These are phyloP conservation scores for Beauveria scarabaeidicola DNA, from an alignment of 2,329 filamentous ascomycete genomes.

Conservation along the genomic window DNA sequence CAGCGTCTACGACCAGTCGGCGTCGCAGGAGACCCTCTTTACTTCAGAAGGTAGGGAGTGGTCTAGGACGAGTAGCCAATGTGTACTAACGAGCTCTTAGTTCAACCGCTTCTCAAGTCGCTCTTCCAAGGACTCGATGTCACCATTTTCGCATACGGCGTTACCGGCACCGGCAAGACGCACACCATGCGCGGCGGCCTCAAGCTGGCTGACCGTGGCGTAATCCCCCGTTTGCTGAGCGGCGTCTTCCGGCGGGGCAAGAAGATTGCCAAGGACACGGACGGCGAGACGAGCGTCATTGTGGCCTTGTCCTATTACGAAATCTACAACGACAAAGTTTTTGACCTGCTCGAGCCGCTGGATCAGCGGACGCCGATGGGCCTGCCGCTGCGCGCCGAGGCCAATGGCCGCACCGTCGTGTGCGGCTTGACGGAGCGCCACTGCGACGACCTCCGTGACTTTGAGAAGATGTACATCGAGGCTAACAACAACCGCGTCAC, in stretches of 20 bases:
- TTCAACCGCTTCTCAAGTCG: conserved; percentile 81
- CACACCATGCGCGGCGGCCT: conserved; percentile 93
- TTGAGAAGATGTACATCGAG: conserved; percentile 82
- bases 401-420: conserved; percentile 78
- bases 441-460: conserved; percentile 80
- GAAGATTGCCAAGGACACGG: conserved; percentile 74
- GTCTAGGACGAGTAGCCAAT: not conserved
- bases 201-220: conserved; percentile 74
- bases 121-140: conserved; percentile 84
- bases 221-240: conserved; percentile 79
- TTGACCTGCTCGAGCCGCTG: conserved; percentile 76
- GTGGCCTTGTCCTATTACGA: conserved; percentile 88
- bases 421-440: conserved; percentile 76
- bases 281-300: conserved; percentile 59
- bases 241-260: conserved; percentile 76
- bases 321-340: conserved; percentile 95
- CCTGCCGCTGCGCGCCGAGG: conserved; percentile 74
- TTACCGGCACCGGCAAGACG: conserved; percentile 89
- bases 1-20: conserved; percentile 73
- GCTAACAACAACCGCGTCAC: conserved; percentile 87
- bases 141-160: conserved; percentile 87
- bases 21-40: conserved; percentile 81
- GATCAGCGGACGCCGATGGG: conserved; percentile 80
- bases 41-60: conserved; percentile 66
- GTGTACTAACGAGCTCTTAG: conserved; percentile 33